Base-by-base conservation (phyloP, 164 flowering plant genomes). In the Stephania yunnanensis region DNA sequence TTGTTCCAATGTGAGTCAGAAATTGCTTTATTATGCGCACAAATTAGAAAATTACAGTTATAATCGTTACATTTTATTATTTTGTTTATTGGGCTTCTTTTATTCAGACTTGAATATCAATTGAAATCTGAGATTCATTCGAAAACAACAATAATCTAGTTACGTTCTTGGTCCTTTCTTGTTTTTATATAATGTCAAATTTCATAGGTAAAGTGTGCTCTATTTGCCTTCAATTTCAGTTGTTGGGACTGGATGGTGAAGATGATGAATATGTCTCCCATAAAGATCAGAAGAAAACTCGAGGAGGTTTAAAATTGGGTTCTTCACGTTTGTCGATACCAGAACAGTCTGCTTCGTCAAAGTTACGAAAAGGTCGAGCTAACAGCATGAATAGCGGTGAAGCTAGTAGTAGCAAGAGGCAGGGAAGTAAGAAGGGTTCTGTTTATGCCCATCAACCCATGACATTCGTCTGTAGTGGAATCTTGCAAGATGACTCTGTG, bases 391-490 rank as follows among this genome's bases (percentile, higher is more conserved):
- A 76, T 13, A 78, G 77, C 20, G 75, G 80, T 13, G 71, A 78
- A 78, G 76, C 77, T 53, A 75, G 87, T 50, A 79, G 87, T 50
- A 79, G 75, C 73, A 82, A 73, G 69, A 87, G 71, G 75, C 74
- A 48, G 42, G 61, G 71, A 73, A 79, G 85, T 71, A 81, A 29
- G 71, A 71, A 67, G 66, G 74, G 52, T 58, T 53, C 71, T 22
- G 73, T 80, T 1, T 90, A 81, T 82, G 88, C 94, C 10, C 80
- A 77, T 72, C 90, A 87, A 76, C 98, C 97, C 2, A 82, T 96
- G 52, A 88, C 97, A 20, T 96, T 96, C 78, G 87, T 96, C 55
- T 87, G 95, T 5, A 88, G 91, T 80, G 99, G 98, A 15, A 68
- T 80, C 10, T 81, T 94, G 89, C 77, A 79, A 66, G 80, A 85